Evolutionary conservation across 2,329 filamentous ascomycete genomes (phyloP).

Genomic region (Colletotrichum sublineola): DNA sequence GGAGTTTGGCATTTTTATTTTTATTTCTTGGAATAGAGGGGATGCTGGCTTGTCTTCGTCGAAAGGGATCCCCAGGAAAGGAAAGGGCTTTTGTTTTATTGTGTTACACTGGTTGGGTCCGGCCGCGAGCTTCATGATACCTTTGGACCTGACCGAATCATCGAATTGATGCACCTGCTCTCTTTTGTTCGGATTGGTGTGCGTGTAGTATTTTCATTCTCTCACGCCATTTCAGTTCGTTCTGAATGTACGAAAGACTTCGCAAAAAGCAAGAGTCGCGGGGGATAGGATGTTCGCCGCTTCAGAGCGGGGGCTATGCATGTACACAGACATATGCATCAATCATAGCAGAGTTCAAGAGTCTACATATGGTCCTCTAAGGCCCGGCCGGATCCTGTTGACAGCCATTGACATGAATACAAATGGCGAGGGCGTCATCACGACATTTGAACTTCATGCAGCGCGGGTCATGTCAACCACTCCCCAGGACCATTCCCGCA

Average conservation of each 20-base stretch:
- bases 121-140: conserved; percentile 42
- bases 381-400: neutral
- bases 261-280: conserved; percentile 15
- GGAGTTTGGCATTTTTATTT: conserved; percentile 39
- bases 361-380: neutral
- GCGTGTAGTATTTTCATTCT: neutral
- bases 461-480: neutral
- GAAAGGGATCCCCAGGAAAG: conserved; percentile 27
- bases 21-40: conserved; percentile 34
- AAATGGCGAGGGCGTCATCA: neutral
- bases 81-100: conserved; percentile 10
- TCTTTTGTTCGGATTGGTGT: conserved; percentile 31
- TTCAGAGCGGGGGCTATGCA: conserved; percentile 2
- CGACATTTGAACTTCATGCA: neutral
- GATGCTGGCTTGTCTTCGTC: conserved; percentile 25
- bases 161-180: conserved; percentile 41
- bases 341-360: conserved; percentile 24
- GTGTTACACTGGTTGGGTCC: conserved; percentile 26
- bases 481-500: neutral
- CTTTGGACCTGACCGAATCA: conserved; percentile 36
- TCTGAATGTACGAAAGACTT: conserved; percentile 31
- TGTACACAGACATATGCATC: conserved; percentile 38
- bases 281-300: conserved; percentile 1
- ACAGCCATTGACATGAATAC: neutral
- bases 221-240: neutral